phyloP scores from a whole-genome alignment of 192 early-diverging fungal species.

The Coemansia sp. region DNA sequence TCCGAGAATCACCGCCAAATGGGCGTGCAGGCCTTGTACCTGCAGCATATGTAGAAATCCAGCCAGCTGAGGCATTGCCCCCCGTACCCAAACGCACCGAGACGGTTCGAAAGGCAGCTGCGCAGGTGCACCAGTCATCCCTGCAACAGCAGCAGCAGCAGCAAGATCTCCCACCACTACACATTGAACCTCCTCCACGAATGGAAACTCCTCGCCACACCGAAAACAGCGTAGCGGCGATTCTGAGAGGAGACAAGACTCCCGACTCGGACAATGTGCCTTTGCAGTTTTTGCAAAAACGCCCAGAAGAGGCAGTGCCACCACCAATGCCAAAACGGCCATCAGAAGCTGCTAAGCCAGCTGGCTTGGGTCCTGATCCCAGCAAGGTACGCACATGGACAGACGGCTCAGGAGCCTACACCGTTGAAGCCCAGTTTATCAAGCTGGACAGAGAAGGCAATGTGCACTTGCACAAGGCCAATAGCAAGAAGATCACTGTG shows the following conservation, averaged over 20 bases:
- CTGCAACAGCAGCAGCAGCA: not conserved
- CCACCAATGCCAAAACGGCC: not conserved
- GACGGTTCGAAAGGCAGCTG: constrained; percentile 27
- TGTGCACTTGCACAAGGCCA: constrained; percentile 89
- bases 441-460: constrained; percentile 72
- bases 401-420: constrained; percentile 86
- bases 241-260: constrained; percentile 7
- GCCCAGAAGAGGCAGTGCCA: constrained; percentile 10
- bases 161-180: no score
- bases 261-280: constrained; percentile 48
- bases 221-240: not conserved
- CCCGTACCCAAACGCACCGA: constrained; percentile 32
- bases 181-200: no score
- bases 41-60: constrained; percentile 68
- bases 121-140: constrained; percentile 4
- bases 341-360: no score
- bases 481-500: constrained; percentile 92
- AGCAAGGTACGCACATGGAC: constrained; percentile 86
- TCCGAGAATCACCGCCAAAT: constrained; percentile 60
- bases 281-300: constrained; percentile 32
- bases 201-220: not conserved
- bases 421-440: constrained; percentile 86
- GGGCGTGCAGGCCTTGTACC: constrained; percentile 77
- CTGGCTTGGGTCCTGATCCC: constrained; percentile 16
- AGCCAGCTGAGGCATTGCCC: constrained; percentile 3